phyloP scores from a whole-genome alignment of 257 asterid genomes.

The Petunia axillaris region DNA sequence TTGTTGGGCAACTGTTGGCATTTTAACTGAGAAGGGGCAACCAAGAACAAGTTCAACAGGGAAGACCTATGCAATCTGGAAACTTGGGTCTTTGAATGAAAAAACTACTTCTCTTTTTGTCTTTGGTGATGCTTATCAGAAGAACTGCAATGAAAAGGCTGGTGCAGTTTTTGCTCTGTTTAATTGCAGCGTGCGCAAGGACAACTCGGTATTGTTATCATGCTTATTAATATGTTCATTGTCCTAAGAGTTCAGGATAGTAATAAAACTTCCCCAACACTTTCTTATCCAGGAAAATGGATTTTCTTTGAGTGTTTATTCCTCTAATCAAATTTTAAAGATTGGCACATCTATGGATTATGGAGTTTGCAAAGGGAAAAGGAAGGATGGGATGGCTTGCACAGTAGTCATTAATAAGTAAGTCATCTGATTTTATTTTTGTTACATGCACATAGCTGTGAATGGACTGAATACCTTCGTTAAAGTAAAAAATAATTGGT shows the following conservation, averaged over 20 bases:
- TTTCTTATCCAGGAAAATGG: slow-evolving; percentile 66
- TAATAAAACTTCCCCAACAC: slow-evolving; percentile 1
- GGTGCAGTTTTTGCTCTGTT: slow-evolving; percentile 76
- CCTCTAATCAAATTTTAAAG: slow-evolving; percentile 73
- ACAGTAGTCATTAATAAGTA: slow-evolving; percentile 69
- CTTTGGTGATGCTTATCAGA: slow-evolving; percentile 93
- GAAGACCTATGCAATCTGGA: slow-evolving; percentile 75
- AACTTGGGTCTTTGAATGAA: slow-evolving; percentile 76
- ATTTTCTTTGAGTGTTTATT: slow-evolving; percentile 73
- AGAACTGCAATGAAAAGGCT: slow-evolving; percentile 57
- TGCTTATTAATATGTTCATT: slow-evolving; percentile 10
- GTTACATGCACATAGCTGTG: slow-evolving; percentile 1
- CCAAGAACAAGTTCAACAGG: slow-evolving; percentile 89
- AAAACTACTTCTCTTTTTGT: slow-evolving; percentile 65
- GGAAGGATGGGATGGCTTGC: slow-evolving; percentile 71
- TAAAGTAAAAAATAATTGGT: not conserved
- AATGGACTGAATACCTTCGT: slow-evolving; percentile 16
- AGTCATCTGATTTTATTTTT: slow-evolving; percentile 24
- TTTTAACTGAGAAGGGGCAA: slow-evolving; percentile 66
- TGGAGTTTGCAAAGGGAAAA: slow-evolving; percentile 82
- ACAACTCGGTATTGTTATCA: slow-evolving; percentile 58
- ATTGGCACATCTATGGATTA: slow-evolving; percentile 80
- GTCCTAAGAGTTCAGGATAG: not conserved
- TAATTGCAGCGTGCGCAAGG: slow-evolving; percentile 76
- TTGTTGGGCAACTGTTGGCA: slow-evolving; percentile 93